Evolutionary conservation across 805 yeast species (phyloP).

Genomic region (Wickerhamomyces queroliae): DNA sequence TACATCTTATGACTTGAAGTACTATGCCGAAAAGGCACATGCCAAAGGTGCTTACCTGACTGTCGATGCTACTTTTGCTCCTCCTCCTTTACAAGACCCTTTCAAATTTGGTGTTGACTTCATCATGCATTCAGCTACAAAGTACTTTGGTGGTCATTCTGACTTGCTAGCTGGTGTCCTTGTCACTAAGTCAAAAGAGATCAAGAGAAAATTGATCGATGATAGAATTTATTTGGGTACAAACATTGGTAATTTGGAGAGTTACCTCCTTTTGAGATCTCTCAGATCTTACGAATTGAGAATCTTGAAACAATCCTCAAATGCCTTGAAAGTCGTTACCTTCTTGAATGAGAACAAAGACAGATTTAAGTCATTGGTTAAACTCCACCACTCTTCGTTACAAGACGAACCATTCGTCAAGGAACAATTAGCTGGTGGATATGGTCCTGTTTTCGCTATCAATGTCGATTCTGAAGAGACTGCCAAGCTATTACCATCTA

Average conservation of each 20-base stretch:
- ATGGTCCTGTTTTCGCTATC: constrained; percentile 73
- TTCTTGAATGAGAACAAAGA: constrained; percentile 45
- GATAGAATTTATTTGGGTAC: constrained; percentile 78
- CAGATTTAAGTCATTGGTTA: constrained; percentile 42
- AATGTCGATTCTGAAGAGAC: constrained; percentile 40
- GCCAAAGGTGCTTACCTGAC: constrained; percentile 64
- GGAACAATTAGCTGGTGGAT: constrained; percentile 60
- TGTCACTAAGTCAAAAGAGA: constrained; percentile 50
- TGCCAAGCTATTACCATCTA: constrained; percentile 62
- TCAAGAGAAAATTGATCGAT: constrained; percentile 37
- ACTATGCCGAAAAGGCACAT: constrained; percentile 69
- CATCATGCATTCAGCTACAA: constrained; percentile 90
- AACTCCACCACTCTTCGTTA: constrained; percentile 67
- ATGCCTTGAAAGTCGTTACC: constrained; percentile 55
- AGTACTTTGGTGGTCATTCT: constrained; percentile 94
- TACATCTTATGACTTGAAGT: constrained; percentile 50
- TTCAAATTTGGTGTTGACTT: constrained; percentile 81
- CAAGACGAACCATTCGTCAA: constrained; percentile 66
- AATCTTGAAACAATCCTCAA: constrained; percentile 57
- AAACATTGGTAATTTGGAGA: constrained; percentile 71
- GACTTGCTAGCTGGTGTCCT: constrained; percentile 82
- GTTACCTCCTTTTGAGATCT: constrained; percentile 70
- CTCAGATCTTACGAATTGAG: constrained; percentile 77
- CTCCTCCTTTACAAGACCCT: constrained; percentile 83
- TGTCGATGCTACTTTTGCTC: constrained; percentile 90